Conservation (phyloP, 2,329 filamentous ascomycete species). For the Calonectria pauciramosa region DNA sequence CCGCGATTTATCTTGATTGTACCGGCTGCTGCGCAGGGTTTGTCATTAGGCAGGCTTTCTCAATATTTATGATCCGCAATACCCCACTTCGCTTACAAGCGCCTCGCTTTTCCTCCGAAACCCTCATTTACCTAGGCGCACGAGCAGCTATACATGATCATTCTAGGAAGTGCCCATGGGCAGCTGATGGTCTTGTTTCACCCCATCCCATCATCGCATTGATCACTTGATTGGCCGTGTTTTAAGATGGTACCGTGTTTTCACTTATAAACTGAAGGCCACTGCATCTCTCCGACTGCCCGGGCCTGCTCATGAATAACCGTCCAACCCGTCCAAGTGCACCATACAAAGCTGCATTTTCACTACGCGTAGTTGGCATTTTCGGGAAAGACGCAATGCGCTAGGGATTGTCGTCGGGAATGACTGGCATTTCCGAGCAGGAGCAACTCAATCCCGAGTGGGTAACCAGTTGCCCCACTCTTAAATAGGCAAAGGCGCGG, state of each 20-base stretch:
- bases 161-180: background rate
- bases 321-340: background rate
- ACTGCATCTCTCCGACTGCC: background rate
- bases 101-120: no score
- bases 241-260: background rate
- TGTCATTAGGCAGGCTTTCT: no score
- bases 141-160: background rate
- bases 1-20: no score
- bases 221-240: background rate
- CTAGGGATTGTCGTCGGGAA: no score
- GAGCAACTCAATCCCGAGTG: background rate
- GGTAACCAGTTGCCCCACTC: background rate
- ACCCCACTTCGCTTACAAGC: no score
- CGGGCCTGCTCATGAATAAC: background rate
- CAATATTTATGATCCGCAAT: no score
- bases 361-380: background rate
- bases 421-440: background rate
- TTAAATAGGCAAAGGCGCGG: background rate
- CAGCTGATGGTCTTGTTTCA: background rate
- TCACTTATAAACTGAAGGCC: background rate
- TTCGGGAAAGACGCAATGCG: background rate
- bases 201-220: background rate
- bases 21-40: no score
- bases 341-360: background rate
- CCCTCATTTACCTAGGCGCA: no score